A percentile compares a stretch with the other conserved stretches of the same genome.
These are phyloP conservation scores for Radiomyces spectabilis DNA, from an alignment of 192 early-diverging fungal genomes.

Conservation along the genomic window DNA sequence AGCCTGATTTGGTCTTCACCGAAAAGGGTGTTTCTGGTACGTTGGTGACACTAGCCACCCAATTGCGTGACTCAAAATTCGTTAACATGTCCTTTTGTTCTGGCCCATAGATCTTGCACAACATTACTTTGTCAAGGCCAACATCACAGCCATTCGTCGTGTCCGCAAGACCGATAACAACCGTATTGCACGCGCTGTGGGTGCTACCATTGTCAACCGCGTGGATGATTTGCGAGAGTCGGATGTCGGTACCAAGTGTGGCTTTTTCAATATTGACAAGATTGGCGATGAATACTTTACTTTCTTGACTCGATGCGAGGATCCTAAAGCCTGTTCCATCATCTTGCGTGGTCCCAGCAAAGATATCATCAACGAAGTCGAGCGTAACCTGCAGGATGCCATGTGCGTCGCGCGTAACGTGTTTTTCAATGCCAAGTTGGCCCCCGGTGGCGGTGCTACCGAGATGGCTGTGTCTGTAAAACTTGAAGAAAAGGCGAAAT, in stretches of 20 bases:
- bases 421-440: slow-evolving; percentile 87
- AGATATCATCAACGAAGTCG: slow-evolving; percentile 96
- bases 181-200: slow-evolving; percentile 95
- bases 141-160: slow-evolving; percentile 96
- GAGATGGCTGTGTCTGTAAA: slow-evolving; percentile 96
- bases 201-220: slow-evolving; percentile 93
- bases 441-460: slow-evolving; percentile 95
- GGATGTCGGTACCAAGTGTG: slow-evolving; percentile 94
- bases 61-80: no score
- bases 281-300: slow-evolving; percentile 99
- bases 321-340: slow-evolving; percentile 98
- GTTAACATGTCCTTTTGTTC: slow-evolving; percentile 1
- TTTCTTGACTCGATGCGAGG: slow-evolving; percentile 87
- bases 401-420: slow-evolving; percentile 99
- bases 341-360: slow-evolving; percentile 94
- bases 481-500: slow-evolving; percentile 84
- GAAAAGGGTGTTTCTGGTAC: slow-evolving; percentile 96
- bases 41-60: no score
- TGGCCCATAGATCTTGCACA: slow-evolving; percentile 80
- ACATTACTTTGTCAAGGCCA: slow-evolving; percentile 95
- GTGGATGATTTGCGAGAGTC: slow-evolving; percentile 94
- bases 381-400: slow-evolving; percentile 98
- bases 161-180: slow-evolving; percentile 98
- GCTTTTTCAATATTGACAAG: slow-evolving; percentile 91
- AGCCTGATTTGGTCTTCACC: slow-evolving; percentile 97